These are phyloP conservation scores for Kwoniella bestiolae DNA, from an alignment of 768 basidiomycete species.

Conservation along the genomic window DNA sequence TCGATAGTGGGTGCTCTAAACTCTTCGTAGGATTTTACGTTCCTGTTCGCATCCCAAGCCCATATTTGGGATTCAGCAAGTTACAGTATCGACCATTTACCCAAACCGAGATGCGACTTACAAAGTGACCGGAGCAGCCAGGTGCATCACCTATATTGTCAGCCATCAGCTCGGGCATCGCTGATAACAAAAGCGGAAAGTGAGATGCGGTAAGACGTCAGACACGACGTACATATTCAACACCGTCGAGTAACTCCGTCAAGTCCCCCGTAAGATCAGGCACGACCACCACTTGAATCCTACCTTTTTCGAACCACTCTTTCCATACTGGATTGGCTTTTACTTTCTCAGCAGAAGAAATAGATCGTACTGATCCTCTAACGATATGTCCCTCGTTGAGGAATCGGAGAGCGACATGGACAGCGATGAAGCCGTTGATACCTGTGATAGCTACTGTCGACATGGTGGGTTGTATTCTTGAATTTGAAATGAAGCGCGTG, in stretches of 20 bases:
- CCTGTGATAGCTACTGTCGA: constrained; percentile 36
- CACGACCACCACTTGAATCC: constrained; percentile 28
- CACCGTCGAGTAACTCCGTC: constrained; percentile 29
- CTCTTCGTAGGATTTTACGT: constrained; percentile 32
- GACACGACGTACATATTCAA: constrained; percentile 23
- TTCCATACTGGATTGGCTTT: constrained; percentile 15
- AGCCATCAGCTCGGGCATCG: background rate
- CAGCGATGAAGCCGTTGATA: constrained; percentile 38
- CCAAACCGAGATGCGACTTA: no score
- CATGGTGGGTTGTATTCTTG: background rate
- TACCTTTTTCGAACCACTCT: constrained; percentile 15
- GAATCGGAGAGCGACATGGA: constrained; percentile 37
- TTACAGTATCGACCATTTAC: no score
- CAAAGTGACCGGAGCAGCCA: constrained; percentile 22
- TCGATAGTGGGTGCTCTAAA: constrained; percentile 41
- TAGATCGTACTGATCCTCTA: constrained; percentile 37
- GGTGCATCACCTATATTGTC: constrained; percentile 14
- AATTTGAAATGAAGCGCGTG: background rate
- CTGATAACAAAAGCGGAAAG: no score
- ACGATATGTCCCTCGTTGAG: constrained; percentile 39
- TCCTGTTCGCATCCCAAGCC: background rate
- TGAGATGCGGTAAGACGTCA: background rate
- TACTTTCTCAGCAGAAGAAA: constrained; percentile 30
- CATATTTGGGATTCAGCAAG: no score
- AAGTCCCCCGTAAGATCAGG: constrained; percentile 39